Conservation (phyloP, 2,329 filamentous ascomycete genomes). For the Cladosporium velox region DNA sequence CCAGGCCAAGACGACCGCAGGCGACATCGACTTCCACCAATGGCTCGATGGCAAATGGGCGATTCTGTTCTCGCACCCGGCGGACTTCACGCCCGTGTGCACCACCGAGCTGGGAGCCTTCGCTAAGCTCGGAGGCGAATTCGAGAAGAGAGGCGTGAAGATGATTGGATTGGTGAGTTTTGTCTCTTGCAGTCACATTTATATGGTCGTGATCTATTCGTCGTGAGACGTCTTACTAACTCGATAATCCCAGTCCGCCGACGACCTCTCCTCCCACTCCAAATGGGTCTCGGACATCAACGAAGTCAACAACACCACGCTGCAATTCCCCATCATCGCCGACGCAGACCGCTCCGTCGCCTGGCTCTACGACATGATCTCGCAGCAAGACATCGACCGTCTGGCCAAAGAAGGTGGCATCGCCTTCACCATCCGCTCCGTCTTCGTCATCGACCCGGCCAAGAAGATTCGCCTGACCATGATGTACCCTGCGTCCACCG, state of each 20-base stretch:
- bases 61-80: conserved; percentile 81
- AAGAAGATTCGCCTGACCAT: conserved; percentile 93
- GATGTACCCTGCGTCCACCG: conserved; percentile 88
- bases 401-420: conserved; percentile 51
- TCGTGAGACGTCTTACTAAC: too few relatives aligned
- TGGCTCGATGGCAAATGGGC: conserved; percentile 79
- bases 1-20: conserved; percentile 73
- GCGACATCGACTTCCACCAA: conserved; percentile 79
- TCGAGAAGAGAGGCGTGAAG: conserved; percentile 83
- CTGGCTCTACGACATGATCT: conserved; percentile 52
- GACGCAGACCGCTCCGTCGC: conserved; percentile 52
- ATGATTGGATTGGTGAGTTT: conserved; percentile 73
- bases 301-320: conserved; percentile 46
- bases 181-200: not conserved
- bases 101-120: conserved; percentile 94
- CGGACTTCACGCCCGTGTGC: conserved; percentile 91
- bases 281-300: conserved; percentile 82
- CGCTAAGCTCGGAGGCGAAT: conserved; percentile 84
- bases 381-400: conserved; percentile 39
- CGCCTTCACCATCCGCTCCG: conserved; percentile 90
- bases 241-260: too few relatives aligned
- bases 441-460: conserved; percentile 90
- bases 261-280: conserved; percentile 79
- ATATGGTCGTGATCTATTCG: not conserved
- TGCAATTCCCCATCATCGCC: conserved; percentile 54